Conservation (phyloP, 129 eudicot genomes). For the Glebionis coronaria region DNA sequence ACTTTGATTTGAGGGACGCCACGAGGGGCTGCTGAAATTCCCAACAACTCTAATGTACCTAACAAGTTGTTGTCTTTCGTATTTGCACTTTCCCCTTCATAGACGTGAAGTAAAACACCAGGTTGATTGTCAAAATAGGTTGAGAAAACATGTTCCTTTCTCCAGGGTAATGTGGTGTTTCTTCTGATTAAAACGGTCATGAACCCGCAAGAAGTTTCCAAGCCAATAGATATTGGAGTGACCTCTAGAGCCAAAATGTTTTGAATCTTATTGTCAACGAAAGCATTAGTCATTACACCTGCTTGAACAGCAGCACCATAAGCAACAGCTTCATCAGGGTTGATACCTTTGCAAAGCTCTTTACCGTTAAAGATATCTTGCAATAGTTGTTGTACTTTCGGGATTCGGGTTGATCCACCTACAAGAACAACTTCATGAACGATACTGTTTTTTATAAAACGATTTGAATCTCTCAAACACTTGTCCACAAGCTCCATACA, state of each 20-base stretch:
- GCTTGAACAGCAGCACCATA: slow-evolving; percentile 6
- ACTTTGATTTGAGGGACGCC: too few relatives aligned
- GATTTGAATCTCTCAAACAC: not conserved
- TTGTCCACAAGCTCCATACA: not conserved
- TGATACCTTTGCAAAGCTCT: not conserved
- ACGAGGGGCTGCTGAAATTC: slow-evolving; percentile 46
- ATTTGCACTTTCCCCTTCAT: slow-evolving; percentile 33
- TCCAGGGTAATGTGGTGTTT: slow-evolving; percentile 18
- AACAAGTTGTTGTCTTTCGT: slow-evolving; percentile 22
- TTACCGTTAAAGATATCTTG: not conserved
- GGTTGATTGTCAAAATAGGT: slow-evolving; percentile 47
- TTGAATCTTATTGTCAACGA: not conserved
- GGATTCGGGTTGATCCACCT: slow-evolving; percentile 24
- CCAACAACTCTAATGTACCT: slow-evolving; percentile 43
- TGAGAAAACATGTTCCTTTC: slow-evolving; percentile 20
- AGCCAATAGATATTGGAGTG: slow-evolving; percentile 21
- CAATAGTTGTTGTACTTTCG: slow-evolving; percentile 10
- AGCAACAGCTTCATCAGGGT: slow-evolving; percentile 1
- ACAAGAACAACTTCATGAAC: not conserved
- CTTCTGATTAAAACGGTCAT: slow-evolving; percentile 19
- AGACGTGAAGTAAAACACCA: slow-evolving; percentile 41
- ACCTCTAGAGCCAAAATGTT: not conserved
- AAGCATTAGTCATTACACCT: not conserved
- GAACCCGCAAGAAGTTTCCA: slow-evolving; percentile 8
- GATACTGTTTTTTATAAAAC: not conserved